phyloP scores from a whole-genome alignment of 495 filamentous ascomycete genomes.

The Daldinia grandis region DNA sequence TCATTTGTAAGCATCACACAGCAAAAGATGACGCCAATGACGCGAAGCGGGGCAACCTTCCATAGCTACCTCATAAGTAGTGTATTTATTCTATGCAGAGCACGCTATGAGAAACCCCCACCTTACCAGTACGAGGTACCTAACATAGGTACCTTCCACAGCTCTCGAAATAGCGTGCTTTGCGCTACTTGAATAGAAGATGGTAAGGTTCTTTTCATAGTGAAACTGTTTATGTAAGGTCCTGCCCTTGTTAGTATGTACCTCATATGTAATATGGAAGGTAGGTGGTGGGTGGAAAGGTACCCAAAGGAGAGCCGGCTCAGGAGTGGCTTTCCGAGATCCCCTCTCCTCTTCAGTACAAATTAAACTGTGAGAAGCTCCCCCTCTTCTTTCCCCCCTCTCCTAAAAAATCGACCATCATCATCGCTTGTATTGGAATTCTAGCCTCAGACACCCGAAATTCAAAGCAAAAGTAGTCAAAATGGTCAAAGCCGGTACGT shows the following conservation, averaged over 20 bases:
- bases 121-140: slow-evolving; percentile 20
- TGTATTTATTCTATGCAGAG: background rate
- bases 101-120: slow-evolving; percentile 18
- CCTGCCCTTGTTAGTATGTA: slow-evolving; percentile 6
- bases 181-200: slow-evolving; percentile 3
- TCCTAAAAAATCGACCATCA: slow-evolving; percentile 29
- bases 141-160: background rate
- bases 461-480: slow-evolving; percentile 54
- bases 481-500: slow-evolving; percentile 97
- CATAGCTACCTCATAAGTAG: too few relatives aligned
- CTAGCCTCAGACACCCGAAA: slow-evolving; percentile 18
- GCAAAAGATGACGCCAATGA: slow-evolving; percentile 42
- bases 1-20: slow-evolving; percentile 44
- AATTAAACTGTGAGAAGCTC: slow-evolving; percentile 38
- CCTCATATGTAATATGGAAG: background rate
- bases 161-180: slow-evolving; percentile 20
- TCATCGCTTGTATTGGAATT: slow-evolving; percentile 17
- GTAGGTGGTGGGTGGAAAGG: slow-evolving; percentile 8
- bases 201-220: background rate
- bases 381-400: slow-evolving; percentile 31
- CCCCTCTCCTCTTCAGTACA: slow-evolving; percentile 39
- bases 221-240: slow-evolving; percentile 39
- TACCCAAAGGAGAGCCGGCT: slow-evolving; percentile 17
- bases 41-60: slow-evolving; percentile 35
- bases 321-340: slow-evolving; percentile 30